Evolutionary conservation across 108 stramenopile species (phyloP).

Genomic region (Conticribra weissflogii): DNA sequence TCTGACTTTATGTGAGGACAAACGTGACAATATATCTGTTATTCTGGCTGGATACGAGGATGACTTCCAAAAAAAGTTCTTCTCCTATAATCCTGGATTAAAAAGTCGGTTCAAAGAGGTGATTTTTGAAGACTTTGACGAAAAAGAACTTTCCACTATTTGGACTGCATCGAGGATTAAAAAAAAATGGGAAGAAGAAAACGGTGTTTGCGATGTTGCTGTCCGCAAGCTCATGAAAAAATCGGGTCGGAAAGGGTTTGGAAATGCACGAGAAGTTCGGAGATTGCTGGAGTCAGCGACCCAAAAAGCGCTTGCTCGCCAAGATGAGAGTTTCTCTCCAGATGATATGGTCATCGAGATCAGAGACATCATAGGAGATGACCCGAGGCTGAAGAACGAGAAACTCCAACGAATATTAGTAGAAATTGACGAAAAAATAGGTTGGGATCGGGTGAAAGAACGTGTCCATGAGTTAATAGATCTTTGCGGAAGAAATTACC

Average conservation of each 20-base stretch:
- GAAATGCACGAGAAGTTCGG: slow-evolving; percentile 55
- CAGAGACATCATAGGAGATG: slow-evolving; percentile 42
- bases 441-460: slow-evolving; percentile 50
- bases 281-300: slow-evolving; percentile 37
- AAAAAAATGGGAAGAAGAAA: slow-evolving; percentile 36
- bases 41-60: slow-evolving; percentile 58
- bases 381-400: slow-evolving; percentile 34
- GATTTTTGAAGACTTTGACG: slow-evolving; percentile 55
- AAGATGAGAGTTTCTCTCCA: slow-evolving; percentile 21
- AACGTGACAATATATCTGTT: slow-evolving; percentile 42
- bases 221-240: slow-evolving; percentile 32
- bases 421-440: slow-evolving; percentile 43
- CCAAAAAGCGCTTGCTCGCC: slow-evolving; percentile 31
- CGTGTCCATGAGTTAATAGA: slow-evolving; percentile 43
- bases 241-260: slow-evolving; percentile 54
- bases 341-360: slow-evolving; percentile 16
- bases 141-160: slow-evolving; percentile 40
- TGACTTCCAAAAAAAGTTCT: slow-evolving; percentile 50
- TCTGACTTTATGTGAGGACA: slow-evolving; percentile 42
- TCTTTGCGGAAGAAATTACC: slow-evolving; percentile 51
- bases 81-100: slow-evolving; percentile 47
- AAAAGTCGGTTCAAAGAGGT: slow-evolving; percentile 44
- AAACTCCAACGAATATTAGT: slow-evolving; percentile 18
- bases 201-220: slow-evolving; percentile 30
- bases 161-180: slow-evolving; percentile 33